phyloP scores from a whole-genome alignment of 2,329 filamentous ascomycete species.

The Aspergillus sp. region DNA sequence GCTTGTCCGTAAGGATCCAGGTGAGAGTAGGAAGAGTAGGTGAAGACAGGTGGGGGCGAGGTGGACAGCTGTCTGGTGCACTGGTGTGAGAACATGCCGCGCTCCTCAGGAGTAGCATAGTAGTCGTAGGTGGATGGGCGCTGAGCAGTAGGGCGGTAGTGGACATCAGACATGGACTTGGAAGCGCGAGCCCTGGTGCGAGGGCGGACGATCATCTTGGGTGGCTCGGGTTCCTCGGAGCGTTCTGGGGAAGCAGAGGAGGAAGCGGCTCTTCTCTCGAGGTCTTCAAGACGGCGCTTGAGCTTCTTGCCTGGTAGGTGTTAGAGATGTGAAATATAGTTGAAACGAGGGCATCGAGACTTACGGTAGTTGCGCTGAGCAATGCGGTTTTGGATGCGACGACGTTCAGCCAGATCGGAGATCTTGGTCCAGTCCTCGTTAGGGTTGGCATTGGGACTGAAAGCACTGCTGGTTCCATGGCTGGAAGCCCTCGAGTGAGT shows the following conservation, averaged over 20 bases:
- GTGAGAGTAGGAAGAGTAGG: conserved; percentile 46
- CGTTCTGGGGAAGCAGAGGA: conserved; percentile 59
- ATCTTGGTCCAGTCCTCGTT: conserved; percentile 99
- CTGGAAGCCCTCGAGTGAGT: conserved; percentile 62
- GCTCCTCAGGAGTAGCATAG: conserved; percentile 41
- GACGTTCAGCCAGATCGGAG: conserved; percentile 88
- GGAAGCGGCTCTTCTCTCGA: conserved; percentile 58
- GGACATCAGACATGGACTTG: conserved; percentile 22
- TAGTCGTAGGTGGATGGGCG: conserved; percentile 31
- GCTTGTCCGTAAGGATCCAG: conserved; percentile 38
- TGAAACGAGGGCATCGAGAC: conserved; percentile 26
- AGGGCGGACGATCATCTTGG: conserved; percentile 5
- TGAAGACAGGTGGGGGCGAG: conserved; percentile 53
- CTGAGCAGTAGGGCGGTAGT: conserved; percentile 19
- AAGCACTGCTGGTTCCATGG: conserved; percentile 85
- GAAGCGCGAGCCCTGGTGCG: conserved; percentile 19
- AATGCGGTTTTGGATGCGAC: conserved; percentile 95
- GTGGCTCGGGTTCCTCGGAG: conserved; percentile 46
- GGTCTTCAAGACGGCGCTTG: conserved; percentile 62
- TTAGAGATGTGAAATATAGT: neutral
- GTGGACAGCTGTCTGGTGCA: conserved; percentile 56
- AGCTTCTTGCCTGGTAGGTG: conserved; percentile 56
- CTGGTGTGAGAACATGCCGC: conserved; percentile 54
- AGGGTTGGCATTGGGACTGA: conserved; percentile 88
- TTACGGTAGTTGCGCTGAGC: conserved; percentile 95